Conservation (phyloP, 2,329 filamentous ascomycete species). For the Cladosporium sp. region DNA sequence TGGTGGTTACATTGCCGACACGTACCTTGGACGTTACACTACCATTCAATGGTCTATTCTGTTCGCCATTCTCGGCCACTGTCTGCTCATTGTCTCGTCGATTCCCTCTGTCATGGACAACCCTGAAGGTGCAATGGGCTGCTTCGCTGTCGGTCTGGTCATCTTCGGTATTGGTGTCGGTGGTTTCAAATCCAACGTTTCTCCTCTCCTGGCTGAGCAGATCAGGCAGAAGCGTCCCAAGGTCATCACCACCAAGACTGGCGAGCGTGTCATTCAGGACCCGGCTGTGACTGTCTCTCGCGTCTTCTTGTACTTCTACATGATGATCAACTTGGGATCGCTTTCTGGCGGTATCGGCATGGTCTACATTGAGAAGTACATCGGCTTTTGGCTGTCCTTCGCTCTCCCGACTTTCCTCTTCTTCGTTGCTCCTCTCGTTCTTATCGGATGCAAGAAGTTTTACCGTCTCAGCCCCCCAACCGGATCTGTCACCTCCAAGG, state of each 20-base stretch:
- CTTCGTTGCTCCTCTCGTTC: conserved; percentile 54
- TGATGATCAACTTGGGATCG: conserved; percentile 67
- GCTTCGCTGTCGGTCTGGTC: conserved; percentile 59
- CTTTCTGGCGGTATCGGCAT: conserved; percentile 56
- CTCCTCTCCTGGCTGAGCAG: conserved; percentile 46
- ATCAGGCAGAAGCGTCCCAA: conserved; percentile 36
- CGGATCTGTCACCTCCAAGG: conserved; percentile 67
- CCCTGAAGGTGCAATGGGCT: conserved; percentile 52
- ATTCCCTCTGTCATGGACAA: conserved; percentile 59
- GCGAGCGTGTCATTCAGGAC: conserved; percentile 44
- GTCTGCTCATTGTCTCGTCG: conserved; percentile 60
- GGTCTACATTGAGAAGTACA: conserved; percentile 54
- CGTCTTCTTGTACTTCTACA: conserved; percentile 61
- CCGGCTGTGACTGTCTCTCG: conserved; percentile 43
- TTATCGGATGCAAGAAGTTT: conserved; percentile 37
- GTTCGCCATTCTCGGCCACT: conserved; percentile 62
- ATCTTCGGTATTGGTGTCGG: conserved; percentile 70
- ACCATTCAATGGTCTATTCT: conserved; percentile 63
- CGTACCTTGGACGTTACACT: conserved; percentile 62
- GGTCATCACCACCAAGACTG: conserved; percentile 36
- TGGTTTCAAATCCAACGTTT: conserved; percentile 76
- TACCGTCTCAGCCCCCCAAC: conserved; percentile 63
- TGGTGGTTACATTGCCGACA: conserved; percentile 56
- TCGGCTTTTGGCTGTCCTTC: conserved; percentile 64
- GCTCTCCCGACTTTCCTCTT: conserved; percentile 60